A percentile compares a stretch with the other conserved stretches of the same genome.
Conservation (phyloP, 2,329 filamentous ascomycete species). For the Metarhizium brunneum region DNA sequence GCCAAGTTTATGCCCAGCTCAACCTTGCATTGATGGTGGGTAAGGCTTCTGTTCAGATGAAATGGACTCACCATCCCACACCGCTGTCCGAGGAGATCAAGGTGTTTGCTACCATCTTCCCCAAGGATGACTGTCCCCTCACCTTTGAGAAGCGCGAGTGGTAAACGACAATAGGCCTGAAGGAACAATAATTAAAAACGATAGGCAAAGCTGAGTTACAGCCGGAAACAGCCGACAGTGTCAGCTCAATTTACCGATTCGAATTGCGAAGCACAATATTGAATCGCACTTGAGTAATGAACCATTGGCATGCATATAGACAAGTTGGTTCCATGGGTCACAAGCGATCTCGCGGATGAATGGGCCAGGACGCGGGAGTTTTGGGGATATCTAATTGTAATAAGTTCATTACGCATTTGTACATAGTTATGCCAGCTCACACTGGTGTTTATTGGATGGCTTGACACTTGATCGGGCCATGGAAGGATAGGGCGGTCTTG, state of each 20-base stretch:
- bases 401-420: conserved; percentile 2
- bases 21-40: conserved; percentile 86
- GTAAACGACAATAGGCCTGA: conserved; percentile 16
- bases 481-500: neutral
- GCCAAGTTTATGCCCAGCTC: conserved; percentile 81
- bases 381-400: conserved; percentile 6
- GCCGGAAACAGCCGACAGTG: neutral
- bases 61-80: conserved; percentile 87
- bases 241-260: neutral
- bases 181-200: neutral
- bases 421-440: conserved; percentile 1
- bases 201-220: neutral
- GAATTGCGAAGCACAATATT: neutral
- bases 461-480: neutral
- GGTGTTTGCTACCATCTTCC: conserved; percentile 97
- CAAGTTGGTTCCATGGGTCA: conserved; percentile 1
- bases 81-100: conserved; percentile 86
- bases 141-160: conserved; percentile 53
- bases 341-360: conserved; percentile 2
- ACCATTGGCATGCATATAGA: conserved; percentile 4
- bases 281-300: conserved; percentile 1
- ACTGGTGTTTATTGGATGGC: neutral
- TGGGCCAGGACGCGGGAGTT: neutral
- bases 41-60: conserved; percentile 75
- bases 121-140: conserved; percentile 80